Conservation (phyloP, 2,329 filamentous ascomycete species). For the Thielaviopsis musarum region DNA sequence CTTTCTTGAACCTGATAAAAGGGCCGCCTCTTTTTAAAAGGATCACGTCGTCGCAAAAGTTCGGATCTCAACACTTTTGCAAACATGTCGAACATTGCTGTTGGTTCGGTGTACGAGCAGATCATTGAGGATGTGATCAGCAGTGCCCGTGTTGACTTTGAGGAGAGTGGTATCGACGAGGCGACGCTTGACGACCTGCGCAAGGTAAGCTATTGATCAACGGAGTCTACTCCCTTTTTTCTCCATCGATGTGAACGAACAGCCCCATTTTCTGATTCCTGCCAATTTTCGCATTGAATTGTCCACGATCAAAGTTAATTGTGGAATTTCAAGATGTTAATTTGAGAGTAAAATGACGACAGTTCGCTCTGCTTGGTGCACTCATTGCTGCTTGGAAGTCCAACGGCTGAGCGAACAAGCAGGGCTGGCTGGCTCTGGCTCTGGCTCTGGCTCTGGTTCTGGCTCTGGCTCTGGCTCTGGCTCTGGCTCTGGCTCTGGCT, state of each 20-base stretch:
- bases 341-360: background rate
- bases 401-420: background rate
- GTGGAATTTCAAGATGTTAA: background rate
- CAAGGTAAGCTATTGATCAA: constrained; percentile 45
- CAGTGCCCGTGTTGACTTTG: constrained; percentile 84
- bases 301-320: background rate
- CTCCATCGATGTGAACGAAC: background rate
- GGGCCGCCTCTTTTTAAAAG: background rate
- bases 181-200: constrained; percentile 72
- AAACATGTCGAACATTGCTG: constrained; percentile 41
- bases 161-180: constrained; percentile 86
- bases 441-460: too few relatives aligned
- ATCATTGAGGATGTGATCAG: constrained; percentile 79
- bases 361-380: background rate
- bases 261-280: background rate
- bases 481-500: background rate
- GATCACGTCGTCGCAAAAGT: background rate
- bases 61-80: background rate
- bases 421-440: background rate
- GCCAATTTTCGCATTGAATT: background rate
- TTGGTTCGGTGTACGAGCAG: constrained; percentile 64
- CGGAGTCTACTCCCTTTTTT: background rate
- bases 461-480: background rate
- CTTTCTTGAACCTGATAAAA: background rate
- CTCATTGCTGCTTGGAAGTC: background rate